These are phyloP conservation scores for Tetragonia tetragonoides DNA, from an alignment of 148 eudicot genomes.

Conservation along the genomic window DNA sequence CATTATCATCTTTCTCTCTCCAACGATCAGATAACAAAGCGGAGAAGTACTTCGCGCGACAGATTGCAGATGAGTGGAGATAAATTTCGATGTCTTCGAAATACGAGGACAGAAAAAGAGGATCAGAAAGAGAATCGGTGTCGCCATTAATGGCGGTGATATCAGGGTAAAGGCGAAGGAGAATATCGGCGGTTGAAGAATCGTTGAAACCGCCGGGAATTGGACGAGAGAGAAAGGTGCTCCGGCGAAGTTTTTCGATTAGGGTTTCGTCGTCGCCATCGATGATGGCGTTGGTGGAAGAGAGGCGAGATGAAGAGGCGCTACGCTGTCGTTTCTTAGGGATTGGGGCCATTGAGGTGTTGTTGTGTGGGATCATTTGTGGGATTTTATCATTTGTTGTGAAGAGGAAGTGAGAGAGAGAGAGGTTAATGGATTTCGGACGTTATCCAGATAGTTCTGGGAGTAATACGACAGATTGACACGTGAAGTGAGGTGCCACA, in stretches of 20 bases:
- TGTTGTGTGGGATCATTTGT: conserved; percentile 1
- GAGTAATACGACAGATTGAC: no score
- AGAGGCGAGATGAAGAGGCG: conserved; percentile 32
- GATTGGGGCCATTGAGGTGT: not conserved
- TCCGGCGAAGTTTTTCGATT: conserved; percentile 32
- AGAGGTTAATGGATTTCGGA: no score
- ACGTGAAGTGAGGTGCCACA: no score
- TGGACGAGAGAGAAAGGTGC: conserved; percentile 23
- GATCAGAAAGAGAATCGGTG: not conserved
- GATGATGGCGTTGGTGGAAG: conserved; percentile 36
- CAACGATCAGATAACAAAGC: conserved; percentile 80
- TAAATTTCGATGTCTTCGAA: conserved; percentile 26
- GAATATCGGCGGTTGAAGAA: conserved; percentile 63
- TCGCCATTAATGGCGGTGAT: conserved; percentile 13
- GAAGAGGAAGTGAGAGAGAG: not conserved
- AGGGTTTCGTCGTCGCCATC: conserved; percentile 42
- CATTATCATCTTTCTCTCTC: conserved; percentile 41
- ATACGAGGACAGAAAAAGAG: conserved; percentile 25
- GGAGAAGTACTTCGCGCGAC: conserved; percentile 64
- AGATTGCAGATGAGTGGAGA: conserved; percentile 63
- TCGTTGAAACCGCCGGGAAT: conserved; percentile 59
- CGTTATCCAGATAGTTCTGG: no score
- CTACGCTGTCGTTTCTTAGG: conserved; percentile 51
- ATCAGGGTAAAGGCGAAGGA: conserved; percentile 58
- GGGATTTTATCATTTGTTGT: not conserved